Base-by-base conservation (phyloP, 2,329 filamentous ascomycete species). In the Hymenoscyphus salicellus region DNA sequence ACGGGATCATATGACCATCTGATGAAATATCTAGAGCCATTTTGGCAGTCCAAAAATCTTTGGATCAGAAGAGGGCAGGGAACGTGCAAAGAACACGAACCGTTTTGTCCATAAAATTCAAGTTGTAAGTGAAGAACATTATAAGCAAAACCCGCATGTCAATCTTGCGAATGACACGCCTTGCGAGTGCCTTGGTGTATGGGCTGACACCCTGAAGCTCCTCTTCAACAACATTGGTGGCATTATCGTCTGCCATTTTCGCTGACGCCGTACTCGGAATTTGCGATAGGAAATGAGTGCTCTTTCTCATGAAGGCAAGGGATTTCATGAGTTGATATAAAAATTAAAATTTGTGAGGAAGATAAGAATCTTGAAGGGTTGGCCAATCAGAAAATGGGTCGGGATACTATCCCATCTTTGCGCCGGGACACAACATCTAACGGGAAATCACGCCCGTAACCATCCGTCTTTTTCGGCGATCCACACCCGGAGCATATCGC, bases 101-200 rank as follows among this genome's bases (percentile, higher is more conserved):
- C 43, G 65, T 65, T 60, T 72, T 72, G 55, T 72, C 72, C 64
- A 73, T 70, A 84, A 67, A 86, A 85, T 72, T 85, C 83, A 71
- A 86, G 72, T 77, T 82, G 81, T 86, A 87, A 0, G 82, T 85
- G 46, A 82, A 68, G 65, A 86, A 86, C 33, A 87, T 75, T 10
- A 87, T 75, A 0, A 84, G 83, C 5, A 87, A 79, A 10, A 87
- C 74, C 10, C 77, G 77, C 69, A 75, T 76, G 70, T 88, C 85
- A 64, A 88, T 86, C 72, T 86, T 86, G 43, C 79, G 77, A 60
- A 87, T 64, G 4, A 85, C 79, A 3, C 73, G 74, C 43, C 74
- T 76, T 5, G 73, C 74, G 38, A 71, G 61, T n/a, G 65, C 68
- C 62, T 64, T 55, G 5, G 68, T 67, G 33, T 69, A 67, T 11